These are phyloP conservation scores for Heritiera fomes DNA, from an alignment of 345 rosid genomes.

Conservation along the genomic window DNA sequence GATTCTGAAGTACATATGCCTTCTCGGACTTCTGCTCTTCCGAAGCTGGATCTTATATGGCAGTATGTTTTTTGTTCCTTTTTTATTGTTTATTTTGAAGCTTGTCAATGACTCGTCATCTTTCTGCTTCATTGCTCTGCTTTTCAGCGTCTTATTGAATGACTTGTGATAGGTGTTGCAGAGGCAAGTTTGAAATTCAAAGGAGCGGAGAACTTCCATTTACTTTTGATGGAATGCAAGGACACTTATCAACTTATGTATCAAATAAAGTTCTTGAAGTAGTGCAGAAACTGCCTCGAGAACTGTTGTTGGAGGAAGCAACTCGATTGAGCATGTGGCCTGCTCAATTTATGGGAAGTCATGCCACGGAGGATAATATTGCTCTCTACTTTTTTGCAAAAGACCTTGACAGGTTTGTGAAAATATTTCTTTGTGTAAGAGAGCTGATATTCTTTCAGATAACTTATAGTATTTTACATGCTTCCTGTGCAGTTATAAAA, in stretches of 20 bases:
- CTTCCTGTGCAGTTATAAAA: constrained; percentile 41
- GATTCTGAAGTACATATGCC: constrained; percentile 10
- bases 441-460: not conserved
- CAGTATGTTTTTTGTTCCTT: constrained; percentile 36
- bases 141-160: not conserved
- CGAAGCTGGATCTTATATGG: constrained; percentile 49
- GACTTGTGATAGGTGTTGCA: constrained; percentile 26
- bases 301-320: constrained; percentile 47
- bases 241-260: constrained; percentile 40
- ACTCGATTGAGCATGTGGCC: constrained; percentile 49
- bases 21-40: constrained; percentile 32
- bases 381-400: constrained; percentile 60
- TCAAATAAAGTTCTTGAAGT: constrained; percentile 38
- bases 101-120: not conserved
- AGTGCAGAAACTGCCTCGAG: constrained; percentile 38
- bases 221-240: constrained; percentile 44
- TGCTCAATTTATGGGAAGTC: constrained; percentile 37
- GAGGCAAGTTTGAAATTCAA: constrained; percentile 51
- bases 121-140: not conserved
- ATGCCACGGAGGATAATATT: constrained; percentile 46
- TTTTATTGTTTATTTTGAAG: not conserved
- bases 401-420: constrained; percentile 43
- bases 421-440: constrained; percentile 6
- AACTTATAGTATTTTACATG: constrained; percentile 6
- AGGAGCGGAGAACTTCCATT: constrained; percentile 28